A percentile compares a stretch with the other conserved stretches of the same genome.
phyloP scores from a whole-genome alignment of 2,329 filamentous ascomycete species.

The Colletotrichum caudatum region DNA sequence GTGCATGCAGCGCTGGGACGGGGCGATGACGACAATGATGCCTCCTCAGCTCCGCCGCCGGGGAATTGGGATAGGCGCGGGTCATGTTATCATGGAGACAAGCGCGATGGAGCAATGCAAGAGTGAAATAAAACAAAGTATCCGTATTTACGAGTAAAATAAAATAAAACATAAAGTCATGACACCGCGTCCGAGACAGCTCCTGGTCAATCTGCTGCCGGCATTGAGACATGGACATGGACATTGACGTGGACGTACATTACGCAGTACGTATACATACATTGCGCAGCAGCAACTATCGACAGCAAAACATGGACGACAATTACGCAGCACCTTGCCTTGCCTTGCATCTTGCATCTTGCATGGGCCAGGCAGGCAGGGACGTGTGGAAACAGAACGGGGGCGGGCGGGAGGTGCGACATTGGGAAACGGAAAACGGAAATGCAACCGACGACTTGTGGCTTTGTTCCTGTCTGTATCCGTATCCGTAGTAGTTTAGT shows the following conservation, averaged over 20 bases:
- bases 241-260: neutral
- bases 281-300: too few relatives aligned
- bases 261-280: too few relatives aligned
- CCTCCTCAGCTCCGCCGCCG: neutral
- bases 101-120: too few relatives aligned
- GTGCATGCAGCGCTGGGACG: too few relatives aligned
- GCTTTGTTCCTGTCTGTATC: too few relatives aligned
- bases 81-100: neutral
- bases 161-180: neutral
- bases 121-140: too few relatives aligned
- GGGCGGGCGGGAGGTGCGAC: too few relatives aligned
- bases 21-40: constrained; percentile 14
- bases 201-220: neutral
- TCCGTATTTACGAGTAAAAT: too few relatives aligned
- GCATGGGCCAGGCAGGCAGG: too few relatives aligned
- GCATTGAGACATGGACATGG: neutral
- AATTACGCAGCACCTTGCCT: neutral
- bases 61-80: neutral
- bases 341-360: too few relatives aligned
- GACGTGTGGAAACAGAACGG: too few relatives aligned
- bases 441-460: neutral
- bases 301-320: neutral
- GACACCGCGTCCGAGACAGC: neutral
- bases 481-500: too few relatives aligned
- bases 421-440: neutral